phyloP scores from a whole-genome alignment of 23 red algal genomes.

The Gracilaria domingensis region DNA sequence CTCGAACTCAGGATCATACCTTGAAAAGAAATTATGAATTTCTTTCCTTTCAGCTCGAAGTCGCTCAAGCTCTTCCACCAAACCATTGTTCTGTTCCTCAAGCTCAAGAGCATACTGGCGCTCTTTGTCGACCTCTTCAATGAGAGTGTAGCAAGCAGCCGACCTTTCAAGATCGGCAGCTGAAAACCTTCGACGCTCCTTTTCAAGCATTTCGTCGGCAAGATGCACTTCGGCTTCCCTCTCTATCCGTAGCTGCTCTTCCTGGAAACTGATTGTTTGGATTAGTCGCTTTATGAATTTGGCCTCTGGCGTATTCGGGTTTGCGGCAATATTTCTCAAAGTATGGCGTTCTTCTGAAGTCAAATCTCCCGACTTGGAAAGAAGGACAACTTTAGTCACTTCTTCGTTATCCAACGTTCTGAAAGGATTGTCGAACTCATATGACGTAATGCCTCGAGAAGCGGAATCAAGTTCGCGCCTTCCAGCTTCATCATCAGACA shows the following conservation, averaged over 20 bases:
- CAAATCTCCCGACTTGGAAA: constrained; percentile 37
- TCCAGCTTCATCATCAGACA: not conserved
- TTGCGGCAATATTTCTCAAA: constrained; percentile 17
- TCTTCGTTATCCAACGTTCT: not conserved
- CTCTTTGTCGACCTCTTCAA: constrained; percentile 46
- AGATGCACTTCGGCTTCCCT: constrained; percentile 45
- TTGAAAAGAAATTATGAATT: constrained; percentile 41
- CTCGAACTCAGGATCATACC: constrained; percentile 33
- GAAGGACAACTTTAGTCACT: not conserved
- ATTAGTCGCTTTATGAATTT: constrained; percentile 47
- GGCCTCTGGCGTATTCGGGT: constrained; percentile 18
- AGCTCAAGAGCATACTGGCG: constrained; percentile 1
- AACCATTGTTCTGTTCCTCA: constrained; percentile 38
- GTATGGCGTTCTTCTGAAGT: constrained; percentile 31
- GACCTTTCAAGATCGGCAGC: constrained; percentile 36
- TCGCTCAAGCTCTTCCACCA: constrained; percentile 16
- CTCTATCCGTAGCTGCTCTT: constrained; percentile 20
- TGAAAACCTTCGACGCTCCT: constrained; percentile 5
- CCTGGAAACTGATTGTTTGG: constrained; percentile 53
- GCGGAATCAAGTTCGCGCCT: constrained; percentile 23
- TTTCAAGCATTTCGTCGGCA: constrained; percentile 38
- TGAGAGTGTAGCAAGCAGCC: constrained; percentile 25
- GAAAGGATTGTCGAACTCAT: constrained; percentile 37
- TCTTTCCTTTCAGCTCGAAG: constrained; percentile 10
- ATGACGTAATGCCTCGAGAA: constrained; percentile 41